Percentiles rank a stretch among this genome's conserved stretches.
Conservation (phyloP, 257 asterid genomes). For the Asclepias syriaca region DNA sequence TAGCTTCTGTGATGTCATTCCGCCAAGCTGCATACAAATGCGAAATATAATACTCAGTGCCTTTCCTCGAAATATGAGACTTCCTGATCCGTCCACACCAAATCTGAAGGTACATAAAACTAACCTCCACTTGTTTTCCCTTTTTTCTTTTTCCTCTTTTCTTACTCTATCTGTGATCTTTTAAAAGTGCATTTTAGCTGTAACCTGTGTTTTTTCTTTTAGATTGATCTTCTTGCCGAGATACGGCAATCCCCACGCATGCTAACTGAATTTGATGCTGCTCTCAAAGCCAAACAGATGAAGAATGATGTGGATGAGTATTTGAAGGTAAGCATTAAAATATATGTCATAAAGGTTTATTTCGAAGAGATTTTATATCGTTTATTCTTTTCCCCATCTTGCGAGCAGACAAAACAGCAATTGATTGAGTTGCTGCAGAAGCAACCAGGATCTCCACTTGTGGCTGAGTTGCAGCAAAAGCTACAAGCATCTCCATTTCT, state of each 20-base stretch:
- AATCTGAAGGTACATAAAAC: constrained; percentile 60
- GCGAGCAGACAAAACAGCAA: constrained; percentile 67
- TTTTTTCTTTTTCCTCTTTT: neutral
- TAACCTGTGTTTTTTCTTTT: constrained; percentile 8
- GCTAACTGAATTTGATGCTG: constrained; percentile 93
- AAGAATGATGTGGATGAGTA: constrained; percentile 86
- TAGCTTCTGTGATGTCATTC: constrained; percentile 98
- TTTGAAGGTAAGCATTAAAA: constrained; percentile 56
- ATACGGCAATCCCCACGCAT: constrained; percentile 77
- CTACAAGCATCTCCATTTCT: constrained; percentile 62
- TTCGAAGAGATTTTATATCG: too few species aligned
- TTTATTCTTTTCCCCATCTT: neutral
- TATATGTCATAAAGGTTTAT: neutral
- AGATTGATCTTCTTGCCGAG: constrained; percentile 95
- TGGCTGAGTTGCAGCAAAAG: constrained; percentile 78
- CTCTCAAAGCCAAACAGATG: constrained; percentile 74
- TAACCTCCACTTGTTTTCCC: too few species aligned
- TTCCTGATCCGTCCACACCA: constrained; percentile 97
- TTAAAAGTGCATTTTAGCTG: too few species aligned
- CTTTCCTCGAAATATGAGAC: constrained; percentile 97
- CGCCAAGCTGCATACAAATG: constrained; percentile 97
- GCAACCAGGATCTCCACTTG: constrained; percentile 55
- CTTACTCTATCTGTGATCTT: neutral
- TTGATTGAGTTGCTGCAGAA: too few species aligned
- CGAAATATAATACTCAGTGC: constrained; percentile 94